These are phyloP conservation scores for Cynara cardunculus DNA, from an alignment of 129 eudicot genomes.

Conservation along the genomic window DNA sequence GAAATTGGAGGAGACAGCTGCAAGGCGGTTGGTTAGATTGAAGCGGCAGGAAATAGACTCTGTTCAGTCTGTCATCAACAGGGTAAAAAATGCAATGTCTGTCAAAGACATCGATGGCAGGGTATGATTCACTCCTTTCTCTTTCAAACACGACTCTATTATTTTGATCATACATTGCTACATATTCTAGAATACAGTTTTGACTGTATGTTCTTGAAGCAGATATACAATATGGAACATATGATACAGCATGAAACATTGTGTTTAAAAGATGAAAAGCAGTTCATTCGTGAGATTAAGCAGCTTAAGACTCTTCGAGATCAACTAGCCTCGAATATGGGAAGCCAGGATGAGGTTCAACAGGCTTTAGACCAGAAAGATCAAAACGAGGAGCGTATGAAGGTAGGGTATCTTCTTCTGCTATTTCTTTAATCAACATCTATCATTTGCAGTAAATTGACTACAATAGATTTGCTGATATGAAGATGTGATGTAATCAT, in stretches of 20 bases:
- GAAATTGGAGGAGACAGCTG: constrained; percentile 43
- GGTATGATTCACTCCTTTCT: constrained; percentile 40
- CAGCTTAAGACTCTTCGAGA: constrained; percentile 55
- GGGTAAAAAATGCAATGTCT: constrained; percentile 65
- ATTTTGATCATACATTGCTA: constrained; percentile 5
- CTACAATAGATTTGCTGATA: not conserved
- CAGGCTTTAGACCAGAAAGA: constrained; percentile 63
- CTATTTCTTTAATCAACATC: not conserved
- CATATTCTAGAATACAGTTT: not conserved
- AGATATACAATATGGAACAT: constrained; percentile 60
- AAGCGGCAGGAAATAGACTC: constrained; percentile 70
- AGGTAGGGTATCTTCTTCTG: constrained; percentile 18
- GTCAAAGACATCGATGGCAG: constrained; percentile 50
- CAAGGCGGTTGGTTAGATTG: constrained; percentile 39
- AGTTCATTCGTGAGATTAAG: constrained; percentile 64
- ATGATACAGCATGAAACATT: constrained; percentile 71
- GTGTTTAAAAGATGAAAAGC: constrained; percentile 60
- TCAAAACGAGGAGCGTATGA: constrained; percentile 50
- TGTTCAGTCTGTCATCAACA: constrained; percentile 49
- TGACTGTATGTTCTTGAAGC: constrained; percentile 24
- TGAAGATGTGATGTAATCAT: not conserved
- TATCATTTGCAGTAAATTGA: not conserved
- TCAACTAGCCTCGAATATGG: constrained; percentile 52
- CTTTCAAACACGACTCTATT: not conserved
- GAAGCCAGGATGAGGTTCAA: constrained; percentile 57